Conservation (phyloP, 352 stramenopile genomes). For the Globisporangium spiculum region DNA sequence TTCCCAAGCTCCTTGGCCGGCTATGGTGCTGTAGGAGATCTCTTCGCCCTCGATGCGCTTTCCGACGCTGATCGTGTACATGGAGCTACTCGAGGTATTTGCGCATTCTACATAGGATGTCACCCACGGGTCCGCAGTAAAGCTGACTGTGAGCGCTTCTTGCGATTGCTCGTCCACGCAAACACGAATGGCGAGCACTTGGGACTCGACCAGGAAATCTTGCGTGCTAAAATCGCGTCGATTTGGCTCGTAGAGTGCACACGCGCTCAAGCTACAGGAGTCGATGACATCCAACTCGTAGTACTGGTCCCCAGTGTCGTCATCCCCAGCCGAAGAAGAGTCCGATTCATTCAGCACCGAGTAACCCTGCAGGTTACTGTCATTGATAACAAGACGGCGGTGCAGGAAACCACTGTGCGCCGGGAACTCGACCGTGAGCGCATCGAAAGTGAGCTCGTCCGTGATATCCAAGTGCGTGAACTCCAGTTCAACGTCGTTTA, state of each 20-base stretch:
- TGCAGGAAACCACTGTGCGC: slow-evolving; percentile 4
- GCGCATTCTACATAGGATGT: background rate
- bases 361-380: background rate
- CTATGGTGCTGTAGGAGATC: background rate
- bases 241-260: background rate
- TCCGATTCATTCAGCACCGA: background rate
- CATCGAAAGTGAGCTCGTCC: slow-evolving; percentile 4
- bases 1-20: background rate
- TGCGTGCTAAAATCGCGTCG: background rate
- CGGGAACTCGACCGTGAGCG: slow-evolving; percentile 10
- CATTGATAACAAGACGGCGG: background rate
- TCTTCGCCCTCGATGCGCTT: slow-evolving; percentile 11
- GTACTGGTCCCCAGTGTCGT: background rate
- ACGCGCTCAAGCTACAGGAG: slow-evolving; percentile 1
- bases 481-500: background rate
- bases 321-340: background rate
- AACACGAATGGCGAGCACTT: background rate
- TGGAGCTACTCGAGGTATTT: slow-evolving; percentile 4
- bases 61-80: slow-evolving; percentile 7
- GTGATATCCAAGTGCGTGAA: slow-evolving; percentile 7
- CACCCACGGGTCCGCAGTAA: background rate
- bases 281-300: slow-evolving; percentile 4
- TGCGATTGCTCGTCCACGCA: background rate
- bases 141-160: background rate
- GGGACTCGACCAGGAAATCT: background rate